These are phyloP conservation scores for Coniella vitis DNA, from an alignment of 2,329 filamentous ascomycete species.

Conservation along the genomic window DNA sequence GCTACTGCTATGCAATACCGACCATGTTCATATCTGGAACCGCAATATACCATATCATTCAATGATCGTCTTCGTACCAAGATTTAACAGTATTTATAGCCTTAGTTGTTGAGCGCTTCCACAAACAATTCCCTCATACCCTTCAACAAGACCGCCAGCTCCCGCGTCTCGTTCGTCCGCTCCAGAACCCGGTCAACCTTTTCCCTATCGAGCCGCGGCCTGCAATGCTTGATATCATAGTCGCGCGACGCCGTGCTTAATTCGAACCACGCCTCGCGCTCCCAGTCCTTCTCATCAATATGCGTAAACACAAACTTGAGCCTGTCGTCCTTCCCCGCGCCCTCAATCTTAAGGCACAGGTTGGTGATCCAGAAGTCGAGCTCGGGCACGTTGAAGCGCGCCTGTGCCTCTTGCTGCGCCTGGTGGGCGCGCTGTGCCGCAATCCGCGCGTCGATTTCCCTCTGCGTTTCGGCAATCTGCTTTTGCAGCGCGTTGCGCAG, in stretches of 20 bases:
- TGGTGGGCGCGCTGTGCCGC: slow-evolving; percentile 69
- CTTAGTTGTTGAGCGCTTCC: slow-evolving; percentile 51
- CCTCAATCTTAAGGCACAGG: slow-evolving; percentile 82
- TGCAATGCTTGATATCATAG: slow-evolving; percentile 75
- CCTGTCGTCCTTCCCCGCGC: slow-evolving; percentile 73
- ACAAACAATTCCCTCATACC: slow-evolving; percentile 77
- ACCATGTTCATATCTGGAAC: too few relatives aligned
- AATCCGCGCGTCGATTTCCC: slow-evolving; percentile 60
- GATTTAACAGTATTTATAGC: not conserved
- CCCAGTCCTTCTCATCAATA: slow-evolving; percentile 80
- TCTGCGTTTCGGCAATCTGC: slow-evolving; percentile 62
- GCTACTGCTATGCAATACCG: too few relatives aligned
- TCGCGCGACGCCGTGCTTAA: slow-evolving; percentile 73
- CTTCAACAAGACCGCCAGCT: slow-evolving; percentile 67
- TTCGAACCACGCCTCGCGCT: slow-evolving; percentile 89
- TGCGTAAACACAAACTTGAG: slow-evolving; percentile 88
- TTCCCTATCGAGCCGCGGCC: slow-evolving; percentile 75
- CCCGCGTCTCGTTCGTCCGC: slow-evolving; percentile 71
- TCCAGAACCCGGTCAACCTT: slow-evolving; percentile 72
- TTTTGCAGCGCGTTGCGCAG: slow-evolving; percentile 50
- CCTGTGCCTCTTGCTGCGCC: slow-evolving; percentile 71
- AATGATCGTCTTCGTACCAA: not conserved
- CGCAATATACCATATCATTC: too few relatives aligned
- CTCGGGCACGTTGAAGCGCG: slow-evolving; percentile 85
- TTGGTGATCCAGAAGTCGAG: slow-evolving; percentile 94